Base-by-base conservation (phyloP, 1,284 basidiomycete species). In the Amylostereum areolatum region DNA sequence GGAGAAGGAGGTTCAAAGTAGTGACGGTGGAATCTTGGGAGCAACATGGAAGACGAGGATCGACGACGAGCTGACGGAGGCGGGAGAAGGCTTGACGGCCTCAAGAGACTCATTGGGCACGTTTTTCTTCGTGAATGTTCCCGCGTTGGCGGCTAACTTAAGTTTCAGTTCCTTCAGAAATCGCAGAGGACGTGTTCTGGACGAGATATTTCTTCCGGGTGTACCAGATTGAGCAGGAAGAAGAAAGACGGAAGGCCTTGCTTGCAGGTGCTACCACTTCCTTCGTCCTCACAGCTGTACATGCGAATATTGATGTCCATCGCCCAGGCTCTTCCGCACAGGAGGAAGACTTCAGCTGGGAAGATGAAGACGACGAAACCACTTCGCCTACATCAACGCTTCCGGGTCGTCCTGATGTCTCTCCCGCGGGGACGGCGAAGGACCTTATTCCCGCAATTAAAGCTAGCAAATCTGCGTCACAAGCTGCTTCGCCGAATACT, bases 161-260 rank as follows among this genome's bases (percentile, higher is more conserved):
- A 33, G 3, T 37, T 25, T 5, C 57, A 94, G 92, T 93, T 1
- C 90, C 91, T 3, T 75, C 78, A 24, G 71, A 73, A 49, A 69
- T 96, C 57, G 72, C 78, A 2, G 75, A 80, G 47, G 78, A 85
- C 42, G 74, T 75, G 36, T 97, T 97, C 68, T 97, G 94, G 94
- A 79, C 81, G 45, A 77, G 93, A 11, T 97, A 93, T 68, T 92
- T 95, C 69, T 97, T 95, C 81, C 81, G 93, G 34, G 81, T 85
- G 33, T 73, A 89, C 63, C 90, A 93, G 66, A 94, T 97, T 53
- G 83, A 88, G 54, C 69, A 73, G 29, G 92, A 95, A 57, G 91
- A 93, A 62, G 81, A 81, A 59, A 84, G 85, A 57, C 81, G 94
- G 52, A 91, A 90, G 66, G 78, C 81, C 29, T 67, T 97, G 27